Evolutionary conservation across 1,284 basidiomycete species (phyloP), one percentile per base, ranked within the genome.

Genomic region (Schizophyllum commune): DNA sequence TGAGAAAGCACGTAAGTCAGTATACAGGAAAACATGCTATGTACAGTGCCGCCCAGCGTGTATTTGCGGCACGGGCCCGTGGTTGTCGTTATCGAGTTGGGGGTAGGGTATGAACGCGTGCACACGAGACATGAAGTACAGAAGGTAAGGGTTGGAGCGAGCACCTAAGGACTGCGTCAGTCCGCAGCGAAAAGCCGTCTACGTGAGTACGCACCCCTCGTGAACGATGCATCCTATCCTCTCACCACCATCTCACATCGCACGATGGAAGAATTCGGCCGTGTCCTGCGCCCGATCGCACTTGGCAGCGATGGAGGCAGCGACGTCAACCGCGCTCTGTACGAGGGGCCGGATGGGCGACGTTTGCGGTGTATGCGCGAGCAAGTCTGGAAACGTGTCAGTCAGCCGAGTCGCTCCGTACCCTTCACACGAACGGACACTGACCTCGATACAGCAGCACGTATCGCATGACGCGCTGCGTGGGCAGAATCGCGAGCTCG

Each of bases 381-480:
- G 70, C 15, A 78, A 70, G 64, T 77, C 78, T 79, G 56, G 34
- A 56, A 64, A 20, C 9, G n/a, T 56, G 52, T 19, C 21, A 61
- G 53, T 27, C 5, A 5, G 27, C 27, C 5, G 27, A 27, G 27
- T 27, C 61, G 34, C 56, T 33, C 62, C 39, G 64, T 32, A 58
- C 54, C 52, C 54, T 57, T 52, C 52, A 57, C 56, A 32, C 55
- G 60, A 59, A 58, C 33, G 62, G 58, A 56, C 47, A 74, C 79
- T 60, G 61, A 87, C 87, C 86, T 74, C 78, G 78, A 66, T 83
- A 89, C 56, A 88, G 74, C 58, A 89, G 66, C 9, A 85, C 85
- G 71, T 89, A 89, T 66, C 87, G 78, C 77, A 83, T 85, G 22
- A 88, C 80, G 58, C 87, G 74, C 72, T 89, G 87, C 15, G 83